phyloP scores from a whole-genome alignment of 768 basidiomycete species.

The Agaricus sinodeliciosus region DNA sequence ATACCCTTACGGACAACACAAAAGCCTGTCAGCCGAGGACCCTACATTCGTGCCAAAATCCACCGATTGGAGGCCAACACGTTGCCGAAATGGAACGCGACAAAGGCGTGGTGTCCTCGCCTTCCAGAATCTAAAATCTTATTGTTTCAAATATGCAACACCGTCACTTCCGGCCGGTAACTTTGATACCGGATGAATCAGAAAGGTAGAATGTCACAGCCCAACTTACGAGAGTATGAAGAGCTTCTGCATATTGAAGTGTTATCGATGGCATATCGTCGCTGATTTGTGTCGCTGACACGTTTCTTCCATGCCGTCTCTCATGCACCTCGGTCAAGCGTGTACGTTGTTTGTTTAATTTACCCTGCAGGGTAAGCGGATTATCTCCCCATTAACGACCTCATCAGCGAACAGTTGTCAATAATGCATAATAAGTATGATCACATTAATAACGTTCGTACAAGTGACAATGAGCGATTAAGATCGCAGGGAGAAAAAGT shows the following conservation, averaged over 20 bases:
- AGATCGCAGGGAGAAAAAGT: not conserved
- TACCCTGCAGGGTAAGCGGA: too few relatives aligned
- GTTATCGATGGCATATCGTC: not conserved
- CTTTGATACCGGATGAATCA: not conserved
- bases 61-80: too few relatives aligned
- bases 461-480: slow-evolving; percentile 6
- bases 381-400: too few relatives aligned
- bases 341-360: too few relatives aligned
- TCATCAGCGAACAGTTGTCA: not conserved
- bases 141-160: too few relatives aligned
- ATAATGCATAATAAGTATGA: slow-evolving; percentile 7
- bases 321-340: not conserved
- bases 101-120: not conserved
- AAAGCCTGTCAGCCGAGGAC: not conserved
- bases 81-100: not conserved
- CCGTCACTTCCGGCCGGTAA: not conserved
- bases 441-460: slow-evolving; percentile 1
- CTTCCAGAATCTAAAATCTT: not conserved
- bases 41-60: not conserved
- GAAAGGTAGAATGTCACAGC: not conserved
- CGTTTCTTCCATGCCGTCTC: slow-evolving; percentile 1
- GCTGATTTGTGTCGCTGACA: slow-evolving; percentile 4
- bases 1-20: too few relatives aligned
- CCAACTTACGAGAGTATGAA: too few relatives aligned
- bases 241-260: too few relatives aligned